Evolutionary conservation across 2,329 filamentous ascomycete genomes (phyloP).

Genomic region (Aspergillus sojae): DNA sequence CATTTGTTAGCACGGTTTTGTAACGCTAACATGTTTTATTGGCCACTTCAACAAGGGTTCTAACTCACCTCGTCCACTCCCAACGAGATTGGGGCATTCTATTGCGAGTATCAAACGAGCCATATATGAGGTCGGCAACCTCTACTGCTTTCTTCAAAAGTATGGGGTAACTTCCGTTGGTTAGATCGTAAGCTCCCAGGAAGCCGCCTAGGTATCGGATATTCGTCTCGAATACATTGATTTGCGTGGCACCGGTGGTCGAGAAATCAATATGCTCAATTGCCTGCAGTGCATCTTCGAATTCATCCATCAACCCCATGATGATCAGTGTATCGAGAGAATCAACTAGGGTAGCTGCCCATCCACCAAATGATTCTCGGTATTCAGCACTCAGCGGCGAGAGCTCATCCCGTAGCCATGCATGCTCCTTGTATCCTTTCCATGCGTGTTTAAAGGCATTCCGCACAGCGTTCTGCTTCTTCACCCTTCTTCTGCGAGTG

Average conservation of each 20-base stretch:
- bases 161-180: conserved; percentile 68
- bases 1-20: conserved; percentile 8
- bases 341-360: conserved; percentile 87
- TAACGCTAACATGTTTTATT: background rate
- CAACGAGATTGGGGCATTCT: conserved; percentile 86
- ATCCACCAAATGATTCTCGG: conserved; percentile 86
- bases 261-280: conserved; percentile 81
- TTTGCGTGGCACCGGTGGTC: conserved; percentile 64
- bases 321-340: conserved; percentile 82
- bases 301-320: conserved; percentile 76
- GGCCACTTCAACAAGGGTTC: background rate
- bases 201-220: conserved; percentile 91
- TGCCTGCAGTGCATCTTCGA: conserved; percentile 72
- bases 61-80: conserved; percentile 67
- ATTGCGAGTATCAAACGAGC: conserved; percentile 88
- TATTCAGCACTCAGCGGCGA: conserved; percentile 68
- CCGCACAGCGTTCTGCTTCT: conserved; percentile 69
- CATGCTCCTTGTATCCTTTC: conserved; percentile 77
- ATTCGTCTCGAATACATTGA: conserved; percentile 88
- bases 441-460: conserved; percentile 77
- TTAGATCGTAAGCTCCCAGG: conserved; percentile 82
- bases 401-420: conserved; percentile 87
- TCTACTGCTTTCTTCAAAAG: conserved; percentile 79
- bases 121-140: conserved; percentile 78
- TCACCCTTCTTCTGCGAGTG: conserved; percentile 62